A percentile compares a stretch with the other conserved stretches of the same genome.
These are phyloP conservation scores for Solioccasus polychromus DNA, from an alignment of 768 basidiomycete genomes.

Conservation along the genomic window DNA sequence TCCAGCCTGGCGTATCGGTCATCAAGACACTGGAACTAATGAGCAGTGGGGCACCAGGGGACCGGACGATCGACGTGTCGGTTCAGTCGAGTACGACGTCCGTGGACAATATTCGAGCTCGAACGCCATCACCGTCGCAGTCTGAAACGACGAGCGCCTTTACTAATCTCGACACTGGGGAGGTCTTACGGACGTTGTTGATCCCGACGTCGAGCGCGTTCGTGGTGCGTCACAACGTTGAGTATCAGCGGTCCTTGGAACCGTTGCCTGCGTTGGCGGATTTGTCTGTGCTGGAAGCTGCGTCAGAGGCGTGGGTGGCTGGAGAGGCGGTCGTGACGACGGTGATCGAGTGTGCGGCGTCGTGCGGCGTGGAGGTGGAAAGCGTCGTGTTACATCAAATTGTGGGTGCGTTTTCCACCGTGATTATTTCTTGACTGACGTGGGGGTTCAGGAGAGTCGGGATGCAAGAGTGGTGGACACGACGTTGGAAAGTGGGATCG, in stretches of 20 bases:
- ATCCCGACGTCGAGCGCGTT: slow-evolving; percentile 70
- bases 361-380: slow-evolving; percentile 55
- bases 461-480: slow-evolving; percentile 50
- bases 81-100: slow-evolving; percentile 56
- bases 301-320: slow-evolving; percentile 49
- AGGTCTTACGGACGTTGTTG: slow-evolving; percentile 62
- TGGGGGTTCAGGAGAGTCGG: slow-evolving; percentile 39
- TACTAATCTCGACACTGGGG: slow-evolving; percentile 35
- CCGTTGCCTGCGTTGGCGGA: slow-evolving; percentile 49
- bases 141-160: slow-evolving; percentile 4
- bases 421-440: neutral
- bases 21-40: slow-evolving; percentile 63
- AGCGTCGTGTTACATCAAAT: slow-evolving; percentile 43
- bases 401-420: slow-evolving; percentile 35
- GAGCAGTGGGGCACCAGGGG: slow-evolving; percentile 61
- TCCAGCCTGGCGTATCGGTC: slow-evolving; percentile 55
- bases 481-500: slow-evolving; percentile 45
- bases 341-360: slow-evolving; percentile 51
- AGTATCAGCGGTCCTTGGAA: slow-evolving; percentile 46
- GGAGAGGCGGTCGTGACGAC: slow-evolving; percentile 58
- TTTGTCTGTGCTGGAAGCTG: slow-evolving; percentile 49
- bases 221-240: slow-evolving; percentile 47
- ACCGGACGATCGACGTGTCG: slow-evolving; percentile 78
- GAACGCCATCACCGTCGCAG: neutral
- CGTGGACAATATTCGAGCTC: neutral